Percentiles rank a stretch among this genome's conserved stretches.
These are phyloP conservation scores for Trematosphaeria pertusa DNA, from an alignment of 2,329 filamentous ascomycete genomes.

Conservation along the genomic window DNA sequence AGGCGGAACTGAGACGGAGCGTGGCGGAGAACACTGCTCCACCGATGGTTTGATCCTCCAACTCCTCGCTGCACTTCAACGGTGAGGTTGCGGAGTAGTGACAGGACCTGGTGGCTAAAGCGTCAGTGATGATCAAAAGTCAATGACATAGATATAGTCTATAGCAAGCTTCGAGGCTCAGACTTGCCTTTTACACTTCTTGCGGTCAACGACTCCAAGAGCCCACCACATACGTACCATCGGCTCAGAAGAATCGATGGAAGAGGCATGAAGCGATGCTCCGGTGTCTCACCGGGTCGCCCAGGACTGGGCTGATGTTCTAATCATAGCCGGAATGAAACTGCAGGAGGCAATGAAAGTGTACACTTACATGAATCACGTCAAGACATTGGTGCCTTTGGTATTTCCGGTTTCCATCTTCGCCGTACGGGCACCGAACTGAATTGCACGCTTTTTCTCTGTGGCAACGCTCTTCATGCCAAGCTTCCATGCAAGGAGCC, in stretches of 20 bases:
- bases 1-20: too few species aligned
- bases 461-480: conserved; percentile 73
- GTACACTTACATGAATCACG: conserved; percentile 38
- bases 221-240: conserved; percentile 9
- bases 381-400: conserved; percentile 56
- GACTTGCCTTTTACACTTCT: conserved; percentile 42
- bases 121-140: too few species aligned
- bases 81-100: too few species aligned
- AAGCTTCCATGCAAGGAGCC: conserved; percentile 76
- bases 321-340: conserved; percentile 39
- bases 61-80: too few species aligned
- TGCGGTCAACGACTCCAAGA: conserved; percentile 31
- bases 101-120: too few species aligned
- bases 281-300: conserved; percentile 36
- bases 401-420: conserved; percentile 57
- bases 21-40: too few species aligned
- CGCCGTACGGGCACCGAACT: conserved; percentile 52
- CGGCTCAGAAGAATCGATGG: background rate
- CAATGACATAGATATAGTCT: too few species aligned
- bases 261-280: conserved; percentile 17
- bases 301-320: conserved; percentile 11
- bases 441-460: conserved; percentile 92
- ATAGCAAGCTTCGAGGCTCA: conserved; percentile 36
- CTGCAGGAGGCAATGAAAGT: conserved; percentile 7
- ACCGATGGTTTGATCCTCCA: too few species aligned